phyloP scores from a whole-genome alignment of 176 grass and related monocot species.

The Carex pumila region DNA sequence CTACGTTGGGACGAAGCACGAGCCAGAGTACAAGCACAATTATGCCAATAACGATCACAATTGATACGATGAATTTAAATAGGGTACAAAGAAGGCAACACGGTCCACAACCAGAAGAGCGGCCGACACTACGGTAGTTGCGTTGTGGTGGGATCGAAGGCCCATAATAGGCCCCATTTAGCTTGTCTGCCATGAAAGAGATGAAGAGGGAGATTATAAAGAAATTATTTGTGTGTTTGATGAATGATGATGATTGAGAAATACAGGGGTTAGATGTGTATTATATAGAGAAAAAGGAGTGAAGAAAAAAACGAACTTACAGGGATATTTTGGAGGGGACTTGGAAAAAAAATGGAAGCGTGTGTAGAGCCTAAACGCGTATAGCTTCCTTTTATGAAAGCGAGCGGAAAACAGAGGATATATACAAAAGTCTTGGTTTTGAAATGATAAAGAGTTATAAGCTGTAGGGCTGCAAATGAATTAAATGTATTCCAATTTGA shows the following conservation, averaged over 20 bases:
- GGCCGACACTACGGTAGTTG: slow-evolving; percentile 14
- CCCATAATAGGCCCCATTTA: slow-evolving; percentile 48
- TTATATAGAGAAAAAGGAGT: slow-evolving; percentile 24
- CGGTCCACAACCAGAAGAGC: neutral
- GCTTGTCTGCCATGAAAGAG: neutral
- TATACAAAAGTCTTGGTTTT: slow-evolving; percentile 12
- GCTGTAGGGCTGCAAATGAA: too few species aligned
- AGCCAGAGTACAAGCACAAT: slow-evolving; percentile 40
- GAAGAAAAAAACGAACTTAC: neutral
- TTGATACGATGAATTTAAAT: slow-evolving; percentile 24
- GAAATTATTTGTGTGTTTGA: neutral
- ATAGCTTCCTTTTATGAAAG: slow-evolving; percentile 10
- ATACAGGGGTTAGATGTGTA: neutral
- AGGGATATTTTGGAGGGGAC: neutral
- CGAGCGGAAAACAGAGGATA: neutral
- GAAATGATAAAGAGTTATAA: neutral
- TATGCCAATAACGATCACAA: slow-evolving; percentile 27
- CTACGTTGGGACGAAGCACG: slow-evolving; percentile 31
- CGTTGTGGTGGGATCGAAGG: slow-evolving; percentile 26
- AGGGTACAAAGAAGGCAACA: slow-evolving; percentile 30
- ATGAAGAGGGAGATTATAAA: neutral
- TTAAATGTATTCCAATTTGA: too few species aligned
- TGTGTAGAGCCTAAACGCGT: neutral
- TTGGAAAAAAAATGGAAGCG: slow-evolving; percentile 12
- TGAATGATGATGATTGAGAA: slow-evolving; percentile 7